A percentile compares a stretch with the other conserved stretches of the same genome.
Evolutionary conservation across 192 early-diverging fungal species (phyloP).

Genomic region (Linnemannia exigua): DNA sequence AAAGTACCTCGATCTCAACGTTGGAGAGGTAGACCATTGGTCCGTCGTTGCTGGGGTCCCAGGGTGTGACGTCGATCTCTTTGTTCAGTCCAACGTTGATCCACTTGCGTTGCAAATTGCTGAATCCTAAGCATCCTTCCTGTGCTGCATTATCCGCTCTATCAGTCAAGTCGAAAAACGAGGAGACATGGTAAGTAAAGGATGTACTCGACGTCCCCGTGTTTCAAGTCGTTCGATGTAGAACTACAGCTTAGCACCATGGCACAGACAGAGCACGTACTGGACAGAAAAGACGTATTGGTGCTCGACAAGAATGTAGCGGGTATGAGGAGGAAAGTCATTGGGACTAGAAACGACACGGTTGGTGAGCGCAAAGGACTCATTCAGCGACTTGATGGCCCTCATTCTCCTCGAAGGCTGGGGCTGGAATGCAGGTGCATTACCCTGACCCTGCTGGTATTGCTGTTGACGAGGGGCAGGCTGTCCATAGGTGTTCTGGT

Average conservation of each 20-base stretch:
- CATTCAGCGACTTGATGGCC: constrained; percentile 25
- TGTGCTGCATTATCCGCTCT: constrained; percentile 42
- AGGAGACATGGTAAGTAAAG: not conserved
- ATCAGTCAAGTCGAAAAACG: not conserved
- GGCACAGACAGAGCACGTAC: constrained; percentile 55
- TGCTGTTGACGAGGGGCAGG: constrained; percentile 26
- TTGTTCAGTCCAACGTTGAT: constrained; percentile 66
- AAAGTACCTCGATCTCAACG: constrained; percentile 43
- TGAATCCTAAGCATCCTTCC: constrained; percentile 41
- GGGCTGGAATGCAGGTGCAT: constrained; percentile 38
- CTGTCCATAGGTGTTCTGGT: constrained; percentile 32
- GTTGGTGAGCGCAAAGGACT: constrained; percentile 75
- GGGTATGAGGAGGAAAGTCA: constrained; percentile 77
- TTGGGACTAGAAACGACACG: constrained; percentile 78
- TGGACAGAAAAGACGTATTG: constrained; percentile 86
- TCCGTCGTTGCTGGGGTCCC: constrained; percentile 59
- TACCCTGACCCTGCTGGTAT: constrained; percentile 15
- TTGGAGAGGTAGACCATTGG: constrained; percentile 45
- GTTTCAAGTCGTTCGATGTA: too few species aligned
- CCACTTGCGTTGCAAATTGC: constrained; percentile 60
- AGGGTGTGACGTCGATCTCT: constrained; percentile 68
- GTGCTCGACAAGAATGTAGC: constrained; percentile 84
- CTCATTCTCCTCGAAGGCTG: constrained; percentile 48
- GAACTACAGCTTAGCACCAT: not conserved
- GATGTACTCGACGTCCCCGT: too few species aligned